phyloP scores from a whole-genome alignment of 495 filamentous ascomycete genomes.

The Aspergillus sclerotioniger region DNA sequence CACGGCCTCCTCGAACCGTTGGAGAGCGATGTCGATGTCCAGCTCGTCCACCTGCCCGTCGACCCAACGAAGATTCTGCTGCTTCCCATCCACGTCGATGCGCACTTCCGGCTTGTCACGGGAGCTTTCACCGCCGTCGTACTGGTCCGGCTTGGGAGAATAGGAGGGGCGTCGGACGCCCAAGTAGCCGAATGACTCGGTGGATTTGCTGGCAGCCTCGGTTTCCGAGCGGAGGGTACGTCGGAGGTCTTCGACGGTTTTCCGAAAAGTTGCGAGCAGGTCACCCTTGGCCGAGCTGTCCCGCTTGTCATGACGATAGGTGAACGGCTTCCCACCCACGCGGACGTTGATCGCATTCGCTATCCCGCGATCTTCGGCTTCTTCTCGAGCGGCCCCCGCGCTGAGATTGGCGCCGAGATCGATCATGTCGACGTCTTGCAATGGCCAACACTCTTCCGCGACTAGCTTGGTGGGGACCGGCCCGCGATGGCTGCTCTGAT shows the following conservation, averaged over 20 bases:
- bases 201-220: constrained; percentile 72
- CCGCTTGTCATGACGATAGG: constrained; percentile 78
- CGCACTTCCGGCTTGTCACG: constrained; percentile 72
- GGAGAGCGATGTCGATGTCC: constrained; percentile 91
- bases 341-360: constrained; percentile 88
- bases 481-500: constrained; percentile 59
- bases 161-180: constrained; percentile 30
- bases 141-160: constrained; percentile 41
- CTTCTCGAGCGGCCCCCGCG: constrained; percentile 54
- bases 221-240: constrained; percentile 78
- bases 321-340: constrained; percentile 87
- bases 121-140: constrained; percentile 65
- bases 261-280: constrained; percentile 82
- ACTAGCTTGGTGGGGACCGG: constrained; percentile 75
- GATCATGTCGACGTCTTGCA: constrained; percentile 90
- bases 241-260: constrained; percentile 85
- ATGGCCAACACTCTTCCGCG: constrained; percentile 90
- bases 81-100: constrained; percentile 94
- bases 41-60: constrained; percentile 94
- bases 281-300: constrained; percentile 72
- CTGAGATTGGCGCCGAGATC: constrained; percentile 71
- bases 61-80: constrained; percentile 92
- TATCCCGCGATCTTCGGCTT: constrained; percentile 61
- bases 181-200: constrained; percentile 80
- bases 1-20: constrained; percentile 84